Base-by-base conservation (phyloP, 1,284 basidiomycete genomes). In the Amylostereum chailletii region DNA sequence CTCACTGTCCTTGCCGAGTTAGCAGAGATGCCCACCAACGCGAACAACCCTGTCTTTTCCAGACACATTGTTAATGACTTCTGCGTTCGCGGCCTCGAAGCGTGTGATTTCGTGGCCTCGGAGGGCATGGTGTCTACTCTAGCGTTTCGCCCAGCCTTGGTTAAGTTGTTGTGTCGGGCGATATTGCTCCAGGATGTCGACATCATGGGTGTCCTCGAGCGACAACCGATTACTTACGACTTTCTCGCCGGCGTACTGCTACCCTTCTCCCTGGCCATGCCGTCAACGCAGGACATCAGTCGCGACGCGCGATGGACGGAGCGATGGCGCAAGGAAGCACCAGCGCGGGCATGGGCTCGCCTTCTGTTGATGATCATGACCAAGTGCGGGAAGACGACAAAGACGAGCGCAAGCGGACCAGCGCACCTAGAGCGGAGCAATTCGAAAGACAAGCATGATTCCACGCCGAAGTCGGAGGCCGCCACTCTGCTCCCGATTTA, bases 261-360 rank as follows among this genome's bases (percentile, higher is more conserved):
- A 2, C 86, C 86, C 4, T 68, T 91, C 8, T 70, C 74, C 6
- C 57, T 86, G 34, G 62, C 67, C 2, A 65, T 89, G 55, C 76
- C 78, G 57, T 76, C 75, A 0, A 70, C 76, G 1, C 57, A 65
- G 2, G 73, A 78, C 32, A 62, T 79, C 36, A 60, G 65, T 39
- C 65, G 64, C 29, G 69, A 69, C 53, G 73, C 63, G 29, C 65
- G 67, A 36, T 71, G 67, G 59, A 62, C 69, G 1, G 75, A 80
- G 46, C 54, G 67, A 10, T 69, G 67, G 63, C 72, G 73, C 53
- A 70, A 72, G 11, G 65, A 67, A 3, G 64, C 69, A 2, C 69
- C 79, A 53, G 63, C 68, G 5, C 69, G 69, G 37, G 71, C 78
- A 3, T 90, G 86, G 86, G 64, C 83, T 30, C 78, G 83, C 8